Evolutionary conservation across 1,284 basidiomycete genomes (phyloP).

Genomic region (Cerrena zonata): DNA sequence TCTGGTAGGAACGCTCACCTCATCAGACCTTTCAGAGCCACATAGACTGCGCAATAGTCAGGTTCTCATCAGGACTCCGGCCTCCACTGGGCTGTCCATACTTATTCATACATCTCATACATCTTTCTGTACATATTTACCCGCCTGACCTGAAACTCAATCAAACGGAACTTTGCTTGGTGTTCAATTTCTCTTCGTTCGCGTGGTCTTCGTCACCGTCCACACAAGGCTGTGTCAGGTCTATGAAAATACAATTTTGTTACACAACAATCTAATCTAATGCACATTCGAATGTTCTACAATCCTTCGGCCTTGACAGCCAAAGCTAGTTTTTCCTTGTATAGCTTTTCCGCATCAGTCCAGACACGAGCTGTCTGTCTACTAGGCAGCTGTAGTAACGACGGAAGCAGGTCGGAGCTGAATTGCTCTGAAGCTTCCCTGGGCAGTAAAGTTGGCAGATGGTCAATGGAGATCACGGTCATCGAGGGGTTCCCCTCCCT

Average conservation of each 20-base stretch:
- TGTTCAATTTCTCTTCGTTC: no score
- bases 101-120: not conserved
- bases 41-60: no score
- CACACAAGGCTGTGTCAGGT: not conserved
- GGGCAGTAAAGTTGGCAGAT: constrained; percentile 91
- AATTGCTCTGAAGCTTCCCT: constrained; percentile 97
- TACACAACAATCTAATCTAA: not conserved
- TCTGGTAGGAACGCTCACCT: not conserved
- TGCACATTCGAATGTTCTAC: constrained; percentile 8
- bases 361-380: constrained; percentile 73
- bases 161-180: no score
- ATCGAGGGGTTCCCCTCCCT: constrained; percentile 60
- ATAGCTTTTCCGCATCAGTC: constrained; percentile 86
- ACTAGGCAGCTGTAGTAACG: constrained; percentile 73
- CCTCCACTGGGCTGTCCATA: not conserved
- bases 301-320: constrained; percentile 43
- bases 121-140: no score
- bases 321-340: constrained; percentile 70
- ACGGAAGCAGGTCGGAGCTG: constrained; percentile 84
- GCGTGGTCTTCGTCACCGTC: not conserved
- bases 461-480: constrained; percentile 94
- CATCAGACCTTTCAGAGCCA: not conserved
- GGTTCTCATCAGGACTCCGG: not conserved
- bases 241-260: not conserved
- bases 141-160: no score